These are phyloP conservation scores for Boletus semigastroideus DNA, from an alignment of 1,284 basidiomycete species.

Conservation along the genomic window DNA sequence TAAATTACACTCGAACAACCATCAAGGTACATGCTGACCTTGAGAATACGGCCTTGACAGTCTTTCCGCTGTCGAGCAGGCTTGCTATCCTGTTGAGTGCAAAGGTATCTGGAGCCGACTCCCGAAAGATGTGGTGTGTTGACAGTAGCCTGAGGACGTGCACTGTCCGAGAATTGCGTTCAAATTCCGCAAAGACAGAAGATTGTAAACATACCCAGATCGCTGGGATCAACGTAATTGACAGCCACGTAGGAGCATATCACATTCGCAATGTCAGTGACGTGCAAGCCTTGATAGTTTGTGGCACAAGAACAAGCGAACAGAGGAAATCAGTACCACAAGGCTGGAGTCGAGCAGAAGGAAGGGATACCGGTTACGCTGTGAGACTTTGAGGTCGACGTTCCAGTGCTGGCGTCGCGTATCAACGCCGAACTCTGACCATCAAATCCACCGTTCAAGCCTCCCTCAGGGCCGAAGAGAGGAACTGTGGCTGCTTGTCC, in stretches of 20 bases:
- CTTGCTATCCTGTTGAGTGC: slow-evolving; percentile 65
- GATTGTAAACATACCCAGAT: slow-evolving; percentile 18
- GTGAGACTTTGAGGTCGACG: background rate
- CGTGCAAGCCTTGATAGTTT: slow-evolving; percentile 48
- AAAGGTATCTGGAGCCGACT: slow-evolving; percentile 65
- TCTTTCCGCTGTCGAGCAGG: slow-evolving; percentile 64
- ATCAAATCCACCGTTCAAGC: background rate
- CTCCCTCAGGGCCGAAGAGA: background rate
- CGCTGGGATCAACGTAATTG: slow-evolving; percentile 19
- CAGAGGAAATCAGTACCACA: background rate
- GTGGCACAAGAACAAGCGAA: background rate
- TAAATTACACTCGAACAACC: background rate
- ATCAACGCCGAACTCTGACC: background rate
- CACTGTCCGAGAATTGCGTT: slow-evolving; percentile 10
- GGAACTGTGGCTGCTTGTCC: background rate
- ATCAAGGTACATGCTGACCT: slow-evolving; percentile 23
- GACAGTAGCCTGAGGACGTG: slow-evolving; percentile 60
- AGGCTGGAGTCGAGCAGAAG: background rate
- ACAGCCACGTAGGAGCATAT: slow-evolving; percentile 21
- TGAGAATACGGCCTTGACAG: slow-evolving; percentile 34
- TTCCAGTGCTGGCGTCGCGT: background rate
- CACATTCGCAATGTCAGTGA: slow-evolving; percentile 58
- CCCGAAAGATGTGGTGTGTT: slow-evolving; percentile 67
- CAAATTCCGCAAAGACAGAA: background rate
- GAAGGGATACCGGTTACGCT: slow-evolving; percentile 8